These are phyloP conservation scores for Xerocomus minutiporus DNA, from an alignment of 1,284 basidiomycete species.

Conservation along the genomic window DNA sequence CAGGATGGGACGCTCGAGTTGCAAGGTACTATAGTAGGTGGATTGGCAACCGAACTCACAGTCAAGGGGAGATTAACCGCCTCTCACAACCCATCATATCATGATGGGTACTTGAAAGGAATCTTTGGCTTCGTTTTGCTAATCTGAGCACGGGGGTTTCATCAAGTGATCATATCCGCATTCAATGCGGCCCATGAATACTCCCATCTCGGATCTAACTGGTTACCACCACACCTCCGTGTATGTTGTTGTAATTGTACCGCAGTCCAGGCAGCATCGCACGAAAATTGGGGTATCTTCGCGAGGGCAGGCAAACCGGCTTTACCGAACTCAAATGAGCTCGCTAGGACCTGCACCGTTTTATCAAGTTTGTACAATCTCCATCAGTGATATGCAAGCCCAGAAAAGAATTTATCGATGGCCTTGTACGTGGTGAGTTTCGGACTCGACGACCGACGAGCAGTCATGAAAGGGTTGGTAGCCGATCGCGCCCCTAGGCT, in stretches of 20 bases:
- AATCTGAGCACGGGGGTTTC: not conserved
- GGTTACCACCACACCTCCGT: slow-evolving; percentile 1
- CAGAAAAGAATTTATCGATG: not conserved
- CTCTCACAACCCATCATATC: not conserved
- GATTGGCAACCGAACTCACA: not conserved
- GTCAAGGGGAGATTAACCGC: not conserved
- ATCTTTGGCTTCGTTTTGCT: not conserved
- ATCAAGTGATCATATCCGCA: slow-evolving; percentile 1
- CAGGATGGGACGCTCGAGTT: slow-evolving; percentile 1
- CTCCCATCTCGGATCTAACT: not conserved
- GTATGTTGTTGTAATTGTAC: not conserved
- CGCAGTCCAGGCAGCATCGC: slow-evolving; percentile 22
- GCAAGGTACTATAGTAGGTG: not conserved
- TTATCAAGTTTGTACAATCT: not conserved
- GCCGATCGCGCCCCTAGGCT: not conserved
- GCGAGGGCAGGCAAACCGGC: not conserved
- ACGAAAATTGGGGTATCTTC: not conserved
- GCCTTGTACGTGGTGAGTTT: not conserved
- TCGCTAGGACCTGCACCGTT: not conserved
- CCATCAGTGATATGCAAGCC: not conserved
- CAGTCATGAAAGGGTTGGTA: not conserved
- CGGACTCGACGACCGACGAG: not conserved
- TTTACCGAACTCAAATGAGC: not conserved
- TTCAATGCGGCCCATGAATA: not conserved
- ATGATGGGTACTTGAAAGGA: not conserved